These are phyloP conservation scores for Nigrospora oryzae DNA, from an alignment of 2,329 filamentous ascomycete genomes.

Conservation along the genomic window DNA sequence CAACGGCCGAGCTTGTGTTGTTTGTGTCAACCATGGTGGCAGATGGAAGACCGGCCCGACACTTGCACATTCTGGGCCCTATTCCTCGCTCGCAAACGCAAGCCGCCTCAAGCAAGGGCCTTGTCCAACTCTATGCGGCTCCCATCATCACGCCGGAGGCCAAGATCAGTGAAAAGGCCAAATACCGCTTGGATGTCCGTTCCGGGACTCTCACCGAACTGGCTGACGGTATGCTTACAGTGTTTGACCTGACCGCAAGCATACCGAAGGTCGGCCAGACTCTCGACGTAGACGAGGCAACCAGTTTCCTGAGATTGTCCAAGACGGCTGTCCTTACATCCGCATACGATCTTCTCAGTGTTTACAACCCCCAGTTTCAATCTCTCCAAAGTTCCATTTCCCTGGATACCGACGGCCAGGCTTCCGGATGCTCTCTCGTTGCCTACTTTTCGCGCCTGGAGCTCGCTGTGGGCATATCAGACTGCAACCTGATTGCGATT, in stretches of 20 bases:
- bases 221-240: slow-evolving; percentile 40
- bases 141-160: slow-evolving; percentile 10
- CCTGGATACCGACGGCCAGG: slow-evolving; percentile 33
- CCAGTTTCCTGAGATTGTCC: slow-evolving; percentile 59
- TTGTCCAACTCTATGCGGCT: slow-evolving; percentile 17
- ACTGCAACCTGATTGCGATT: slow-evolving; percentile 56
- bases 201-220: slow-evolving; percentile 58
- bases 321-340: slow-evolving; percentile 56
- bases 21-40: slow-evolving; percentile 33
- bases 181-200: slow-evolving; percentile 51
- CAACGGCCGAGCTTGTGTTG: slow-evolving; percentile 44
- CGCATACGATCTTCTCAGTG: slow-evolving; percentile 44
- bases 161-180: slow-evolving; percentile 1
- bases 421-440: slow-evolving; percentile 34
- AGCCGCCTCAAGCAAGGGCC: slow-evolving; percentile 7
- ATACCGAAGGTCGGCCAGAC: slow-evolving; percentile 52
- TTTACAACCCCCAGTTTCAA: slow-evolving; percentile 64
- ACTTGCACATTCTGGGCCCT: slow-evolving; percentile 18
- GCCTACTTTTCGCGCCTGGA: slow-evolving; percentile 59
- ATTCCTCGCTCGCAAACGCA: slow-evolving; percentile 10
- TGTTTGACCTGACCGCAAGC: slow-evolving; percentile 56
- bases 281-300: slow-evolving; percentile 40
- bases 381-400: slow-evolving; percentile 45
- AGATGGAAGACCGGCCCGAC: slow-evolving; percentile 14
- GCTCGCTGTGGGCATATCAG: slow-evolving; percentile 56